Conservation (phyloP, 2,329 filamentous ascomycete genomes). For the Fusarium verrucosum region DNA sequence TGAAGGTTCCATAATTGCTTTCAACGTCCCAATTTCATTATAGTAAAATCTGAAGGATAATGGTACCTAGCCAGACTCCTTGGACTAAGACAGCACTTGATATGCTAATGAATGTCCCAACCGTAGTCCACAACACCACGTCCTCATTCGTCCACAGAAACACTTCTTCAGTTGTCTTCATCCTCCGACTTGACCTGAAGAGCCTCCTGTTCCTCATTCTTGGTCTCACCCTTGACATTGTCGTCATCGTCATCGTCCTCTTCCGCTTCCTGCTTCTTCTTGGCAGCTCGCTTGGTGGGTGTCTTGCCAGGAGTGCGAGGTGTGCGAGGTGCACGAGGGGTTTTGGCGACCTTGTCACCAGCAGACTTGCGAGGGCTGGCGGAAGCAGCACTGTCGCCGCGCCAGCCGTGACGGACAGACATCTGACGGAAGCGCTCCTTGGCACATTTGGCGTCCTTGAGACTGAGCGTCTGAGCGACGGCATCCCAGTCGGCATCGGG, state of each 20-base stretch:
- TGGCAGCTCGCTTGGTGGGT: conserved; percentile 41
- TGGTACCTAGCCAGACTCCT: conserved; percentile 13
- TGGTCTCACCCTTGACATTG: conserved; percentile 30
- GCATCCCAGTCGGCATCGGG: conserved; percentile 54
- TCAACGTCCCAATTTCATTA: background rate
- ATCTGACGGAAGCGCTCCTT: conserved; percentile 55
- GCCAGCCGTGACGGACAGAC: conserved; percentile 54
- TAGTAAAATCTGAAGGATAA: background rate
- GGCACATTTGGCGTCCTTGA: conserved; percentile 55
- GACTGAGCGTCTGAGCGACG: conserved; percentile 49
- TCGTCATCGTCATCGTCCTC: conserved; percentile 38
- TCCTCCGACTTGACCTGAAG: conserved; percentile 14
- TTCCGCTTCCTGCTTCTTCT: background rate
- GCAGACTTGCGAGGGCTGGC: conserved; percentile 46
- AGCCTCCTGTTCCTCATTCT: conserved; percentile 15
- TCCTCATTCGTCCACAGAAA: background rate
- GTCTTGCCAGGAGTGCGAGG: conserved; percentile 47
- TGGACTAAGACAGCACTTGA: background rate
- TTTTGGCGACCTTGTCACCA: conserved; percentile 48
- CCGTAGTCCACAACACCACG: background rate
- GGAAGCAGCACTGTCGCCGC: conserved; percentile 33
- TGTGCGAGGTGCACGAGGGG: conserved; percentile 45
- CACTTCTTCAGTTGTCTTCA: background rate
- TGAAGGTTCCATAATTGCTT: background rate
- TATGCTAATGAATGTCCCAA: background rate